Evolutionary conservation across 768 basidiomycete species (phyloP).

Genomic region (Aureoboletus auriporus): DNA sequence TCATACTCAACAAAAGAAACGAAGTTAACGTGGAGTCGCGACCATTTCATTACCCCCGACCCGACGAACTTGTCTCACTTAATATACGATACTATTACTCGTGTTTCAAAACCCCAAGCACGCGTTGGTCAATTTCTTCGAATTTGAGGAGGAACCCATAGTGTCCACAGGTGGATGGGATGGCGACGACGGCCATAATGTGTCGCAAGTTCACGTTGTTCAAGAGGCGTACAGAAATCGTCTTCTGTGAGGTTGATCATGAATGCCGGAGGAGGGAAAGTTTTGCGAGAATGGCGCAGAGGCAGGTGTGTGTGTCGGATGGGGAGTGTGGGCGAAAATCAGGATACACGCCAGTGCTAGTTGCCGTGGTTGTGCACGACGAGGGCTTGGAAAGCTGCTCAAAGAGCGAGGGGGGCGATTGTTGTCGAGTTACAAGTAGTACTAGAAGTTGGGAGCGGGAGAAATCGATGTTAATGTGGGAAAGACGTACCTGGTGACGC

Average conservation of each 20-base stretch:
- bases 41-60: too few species aligned
- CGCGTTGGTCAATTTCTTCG: conserved; percentile 82
- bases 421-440: conserved; percentile 33
- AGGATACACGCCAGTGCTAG: conserved; percentile 45
- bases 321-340: conserved; percentile 33
- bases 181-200: conserved; percentile 82
- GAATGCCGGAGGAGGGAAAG: conserved; percentile 71
- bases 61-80: too few species aligned
- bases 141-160: conserved; percentile 98
- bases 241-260: conserved; percentile 91
- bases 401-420: conserved; percentile 24
- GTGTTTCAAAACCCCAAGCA: conserved; percentile 64
- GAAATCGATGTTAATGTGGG: too few species aligned
- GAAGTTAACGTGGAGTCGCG: too few species aligned
- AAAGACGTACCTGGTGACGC: too few species aligned
- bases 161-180: conserved; percentile 86
- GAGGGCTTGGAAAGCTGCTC: conserved; percentile 49
- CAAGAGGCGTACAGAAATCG: conserved; percentile 88
- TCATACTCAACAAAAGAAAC: too few species aligned
- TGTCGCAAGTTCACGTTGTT: conserved; percentile 79
- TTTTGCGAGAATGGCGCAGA: conserved; percentile 57
- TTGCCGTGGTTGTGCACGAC: conserved; percentile 87
- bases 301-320: too few species aligned
- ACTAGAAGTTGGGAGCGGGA: too few species aligned
- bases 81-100: too few species aligned